Percentiles rank a stretch among this genome's conserved stretches.
Conservation (phyloP, 345 rosid species). For the Salix suchowensis region DNA sequence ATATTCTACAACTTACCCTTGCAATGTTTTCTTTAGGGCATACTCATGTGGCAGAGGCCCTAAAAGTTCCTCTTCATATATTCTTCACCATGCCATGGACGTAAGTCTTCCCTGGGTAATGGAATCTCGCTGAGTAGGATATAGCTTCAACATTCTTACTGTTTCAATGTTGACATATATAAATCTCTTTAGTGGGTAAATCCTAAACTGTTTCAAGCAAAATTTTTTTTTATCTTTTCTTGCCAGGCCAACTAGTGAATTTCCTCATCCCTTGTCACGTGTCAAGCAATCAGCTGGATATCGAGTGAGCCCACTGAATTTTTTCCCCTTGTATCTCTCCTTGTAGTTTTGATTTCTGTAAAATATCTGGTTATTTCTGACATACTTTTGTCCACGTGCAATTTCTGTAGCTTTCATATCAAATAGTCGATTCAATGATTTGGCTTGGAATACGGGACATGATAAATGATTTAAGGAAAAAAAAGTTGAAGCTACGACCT, state of each 20-base stretch:
- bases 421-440: constrained; percentile 90
- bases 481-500: constrained; percentile 85
- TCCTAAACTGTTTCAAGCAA: constrained; percentile 23
- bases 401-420: constrained; percentile 75
- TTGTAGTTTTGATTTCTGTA: neutral
- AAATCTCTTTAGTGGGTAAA: constrained; percentile 6
- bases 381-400: neutral
- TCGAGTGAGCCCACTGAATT: constrained; percentile 53
- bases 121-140: constrained; percentile 32
- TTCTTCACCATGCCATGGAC: constrained; percentile 99
- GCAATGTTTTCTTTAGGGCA: constrained; percentile 58
- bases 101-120: constrained; percentile 74
- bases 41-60: constrained; percentile 91
- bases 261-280: constrained; percentile 98
- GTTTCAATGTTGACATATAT: constrained; percentile 17
- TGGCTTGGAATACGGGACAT: constrained; percentile 99
- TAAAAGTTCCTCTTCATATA: constrained; percentile 83
- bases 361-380: constrained; percentile 3
- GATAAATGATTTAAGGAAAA: constrained; percentile 90
- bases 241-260: constrained; percentile 90
- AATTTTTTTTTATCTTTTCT: constrained; percentile 16
- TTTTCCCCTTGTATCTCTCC: neutral
- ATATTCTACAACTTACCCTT: constrained; percentile 20
- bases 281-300: constrained; percentile 97
- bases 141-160: constrained; percentile 10